A percentile compares a stretch with the other conserved stretches of the same genome.
Evolutionary conservation across 2,329 filamentous ascomycete species (phyloP).

Genomic region (Fusarium sp.): DNA sequence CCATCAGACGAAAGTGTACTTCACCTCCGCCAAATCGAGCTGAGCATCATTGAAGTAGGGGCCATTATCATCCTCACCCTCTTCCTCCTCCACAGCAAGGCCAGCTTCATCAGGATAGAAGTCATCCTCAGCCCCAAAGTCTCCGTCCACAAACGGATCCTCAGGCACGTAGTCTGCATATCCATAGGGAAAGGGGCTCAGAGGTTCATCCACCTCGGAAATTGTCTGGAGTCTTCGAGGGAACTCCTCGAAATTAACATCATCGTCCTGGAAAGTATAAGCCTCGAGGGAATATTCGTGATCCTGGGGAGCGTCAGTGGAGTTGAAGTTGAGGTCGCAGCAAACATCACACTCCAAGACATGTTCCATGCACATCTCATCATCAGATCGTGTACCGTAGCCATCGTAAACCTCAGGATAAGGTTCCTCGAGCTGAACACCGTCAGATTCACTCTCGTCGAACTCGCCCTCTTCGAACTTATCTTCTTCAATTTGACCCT

Average conservation of each 20-base stretch:
- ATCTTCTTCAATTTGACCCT: background rate
- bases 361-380: background rate
- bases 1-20: background rate
- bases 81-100: background rate
- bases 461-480: background rate
- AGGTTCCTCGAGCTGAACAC: background rate
- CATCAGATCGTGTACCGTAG: background rate
- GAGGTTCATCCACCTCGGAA: background rate
- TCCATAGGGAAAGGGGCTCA: background rate
- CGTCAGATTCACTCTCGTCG: background rate
- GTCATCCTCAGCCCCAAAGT: background rate
- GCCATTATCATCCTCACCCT: fast-evolving
- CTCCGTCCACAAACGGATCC: too few species aligned
- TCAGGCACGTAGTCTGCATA: too few species aligned
- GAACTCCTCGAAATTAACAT: background rate
- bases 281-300: too few species aligned
- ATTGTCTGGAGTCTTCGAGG: background rate
- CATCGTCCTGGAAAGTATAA: background rate
- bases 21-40: background rate
- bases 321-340: background rate
- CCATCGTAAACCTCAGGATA: background rate
- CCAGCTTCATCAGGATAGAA: background rate
- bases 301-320: background rate
- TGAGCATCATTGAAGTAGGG: background rate
- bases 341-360: background rate